phyloP scores from a whole-genome alignment of 1,139 yeast genomes.

The Protomyces inundatus region DNA sequence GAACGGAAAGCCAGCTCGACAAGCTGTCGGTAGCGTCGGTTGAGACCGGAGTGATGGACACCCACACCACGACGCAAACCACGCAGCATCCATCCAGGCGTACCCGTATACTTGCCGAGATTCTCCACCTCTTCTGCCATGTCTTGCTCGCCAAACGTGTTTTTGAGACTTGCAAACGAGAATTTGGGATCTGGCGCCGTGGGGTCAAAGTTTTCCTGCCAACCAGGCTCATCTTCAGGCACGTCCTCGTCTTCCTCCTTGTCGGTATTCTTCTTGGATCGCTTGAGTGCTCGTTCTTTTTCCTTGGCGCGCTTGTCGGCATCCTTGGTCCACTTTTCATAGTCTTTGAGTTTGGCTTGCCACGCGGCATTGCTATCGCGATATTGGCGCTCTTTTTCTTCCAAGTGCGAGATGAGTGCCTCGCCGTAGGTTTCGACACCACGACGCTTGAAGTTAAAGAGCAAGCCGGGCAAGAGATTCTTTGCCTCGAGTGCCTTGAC shows the following conservation, averaged over 20 bases:
- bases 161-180: constrained; percentile 27
- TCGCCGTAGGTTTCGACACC: constrained; percentile 25
- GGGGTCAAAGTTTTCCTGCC: constrained; percentile 28
- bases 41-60: constrained; percentile 27
- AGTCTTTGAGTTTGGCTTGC: constrained; percentile 26
- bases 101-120: constrained; percentile 18
- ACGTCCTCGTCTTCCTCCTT: constrained; percentile 24
- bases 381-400: constrained; percentile 24
- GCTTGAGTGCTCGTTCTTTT: constrained; percentile 17
- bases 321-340: constrained; percentile 26
- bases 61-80: constrained; percentile 28
- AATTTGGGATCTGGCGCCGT: constrained; percentile 27
- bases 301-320: constrained; percentile 27
- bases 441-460: constrained; percentile 26
- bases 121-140: constrained; percentile 25
- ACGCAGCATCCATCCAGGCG: constrained; percentile 25
- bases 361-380: constrained; percentile 27
- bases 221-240: constrained; percentile 24
- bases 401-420: constrained; percentile 13
- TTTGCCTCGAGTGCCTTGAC: constrained; percentile 23
- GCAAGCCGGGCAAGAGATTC: constrained; percentile 21
- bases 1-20: constrained; percentile 27
- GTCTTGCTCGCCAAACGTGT: constrained; percentile 28
- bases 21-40: constrained; percentile 27
- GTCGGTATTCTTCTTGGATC: constrained; percentile 26